Evolutionary conservation across 345 rosid species (phyloP), one percentile per base, ranked within the genome.

Genomic region (Salix koriyanagi): DNA sequence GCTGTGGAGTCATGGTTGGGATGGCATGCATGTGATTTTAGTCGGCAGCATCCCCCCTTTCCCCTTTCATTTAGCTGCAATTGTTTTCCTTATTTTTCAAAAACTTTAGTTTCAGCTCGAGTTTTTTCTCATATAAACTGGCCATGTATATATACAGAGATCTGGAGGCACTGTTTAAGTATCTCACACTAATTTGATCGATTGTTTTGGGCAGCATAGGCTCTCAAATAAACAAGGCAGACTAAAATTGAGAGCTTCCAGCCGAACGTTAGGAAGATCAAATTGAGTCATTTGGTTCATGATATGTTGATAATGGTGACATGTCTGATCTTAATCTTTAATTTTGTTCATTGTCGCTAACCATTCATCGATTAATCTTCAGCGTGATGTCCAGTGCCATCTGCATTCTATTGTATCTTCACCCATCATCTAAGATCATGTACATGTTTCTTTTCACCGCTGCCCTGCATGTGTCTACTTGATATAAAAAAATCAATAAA

Each of bases 71-170:
- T 41, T 41, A 9, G 44, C 44, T 66, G 71, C 69, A 65, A 41
- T 62, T 52, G 44, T 56, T 8, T 23, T 64, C 61, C 30, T 62
- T 6, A 28, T 46, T 46, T 44, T 25, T 42, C 11, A 15, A 67
- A 15, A 36, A 68, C 78, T 65, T 65, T 1, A 15, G 28, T 52
- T 32, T 48, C 10, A 26, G 36, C 65, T 58, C 67, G 19, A 44
- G 23, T 52, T 37, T 67, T 42, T 60, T 39, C 44, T n/a, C 46
- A 8, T 36, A 54, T 52, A 71, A 75, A 58, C 64, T 56, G 54
- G 56, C 70, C 64, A 48, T 77, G 85, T 84, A 82, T 54, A 82
- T 75, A 75, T 60, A 23, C 14, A 50, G 56, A 65, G 58, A 37
- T n/a, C 18, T 11, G 30, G 65, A 50, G 50, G 50, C 19, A 11